Evolutionary conservation across 2,329 filamentous ascomycete species (phyloP), one percentile per base, ranked within the genome.

Genomic region (Apiospora sp.): DNA sequence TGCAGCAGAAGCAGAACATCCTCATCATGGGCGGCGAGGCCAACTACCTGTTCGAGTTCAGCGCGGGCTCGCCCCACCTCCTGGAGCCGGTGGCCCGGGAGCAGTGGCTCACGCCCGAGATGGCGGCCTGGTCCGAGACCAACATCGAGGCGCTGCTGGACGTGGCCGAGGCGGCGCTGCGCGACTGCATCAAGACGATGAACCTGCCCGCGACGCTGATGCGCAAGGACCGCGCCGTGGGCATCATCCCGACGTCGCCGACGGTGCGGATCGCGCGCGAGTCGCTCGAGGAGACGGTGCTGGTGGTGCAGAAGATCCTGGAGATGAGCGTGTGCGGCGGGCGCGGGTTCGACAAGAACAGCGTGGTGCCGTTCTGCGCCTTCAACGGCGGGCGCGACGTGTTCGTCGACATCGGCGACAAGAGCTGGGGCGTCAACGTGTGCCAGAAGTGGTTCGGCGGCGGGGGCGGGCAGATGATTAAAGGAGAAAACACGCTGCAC

Each of bases 371-470:
- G 0, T 99, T 98, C 80, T 99, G 96, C 81, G 96, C 96, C 30
- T 99, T 99, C 86, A 99, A 99, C 82, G 96, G 96, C 71, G 96
- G 96, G 14, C 96, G 96, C 74, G 96, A 99, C 81, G 95, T 98
- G 58, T 99, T 99, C 83, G 95, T 99, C 71, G 96, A 99, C 81
- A 98, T 99, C 79, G 96, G 96, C 72, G 96, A 99, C 84, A 99
- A 99, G 85, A 95, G 92, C 71, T 97, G 95, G 93, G 96, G 96
- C 75, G 96, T 99, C 3, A 88, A 93, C 46, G 94, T 95, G 4
- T 98, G 95, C 81, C 96, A 99, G 85, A 89, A 92, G 72, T 98
- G 94, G 86, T 98, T 98, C 81, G 90, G 87, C 1, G 90, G 71
- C 51, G 80, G 70, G 24, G 73, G 73, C 46, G 71, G 72, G 41